A percentile compares a stretch with the other conserved stretches of the same genome.
Conservation (phyloP, 2,329 filamentous ascomycete genomes). For the Colletotrichum godetiae region DNA sequence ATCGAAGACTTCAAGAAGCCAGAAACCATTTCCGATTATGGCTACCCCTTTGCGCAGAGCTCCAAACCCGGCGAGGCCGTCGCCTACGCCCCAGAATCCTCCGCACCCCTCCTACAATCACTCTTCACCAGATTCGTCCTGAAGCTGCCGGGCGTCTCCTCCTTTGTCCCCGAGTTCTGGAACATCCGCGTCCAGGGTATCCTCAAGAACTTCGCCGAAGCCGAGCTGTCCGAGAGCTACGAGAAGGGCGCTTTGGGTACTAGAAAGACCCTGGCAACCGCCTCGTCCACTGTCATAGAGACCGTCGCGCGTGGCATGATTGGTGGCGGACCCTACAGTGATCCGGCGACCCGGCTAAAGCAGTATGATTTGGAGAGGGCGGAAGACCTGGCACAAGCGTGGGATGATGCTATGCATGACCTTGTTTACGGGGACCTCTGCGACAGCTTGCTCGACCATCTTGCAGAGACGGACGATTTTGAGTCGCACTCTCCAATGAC, state of each 20-base stretch:
- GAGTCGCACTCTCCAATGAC: constrained; percentile 72
- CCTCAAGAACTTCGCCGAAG: constrained; percentile 71
- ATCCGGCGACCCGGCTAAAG: constrained; percentile 32
- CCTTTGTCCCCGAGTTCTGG: constrained; percentile 75
- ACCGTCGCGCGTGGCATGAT: constrained; percentile 74
- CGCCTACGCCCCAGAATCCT: constrained; percentile 50
- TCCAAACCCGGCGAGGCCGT: background rate
- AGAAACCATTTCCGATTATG: constrained; percentile 73
- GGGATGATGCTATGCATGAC: constrained; percentile 74
- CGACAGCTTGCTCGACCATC: constrained; percentile 72
- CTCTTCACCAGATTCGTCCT: constrained; percentile 75
- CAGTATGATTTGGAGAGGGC: constrained; percentile 70
- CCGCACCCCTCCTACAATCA: constrained; percentile 75
- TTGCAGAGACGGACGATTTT: constrained; percentile 70
- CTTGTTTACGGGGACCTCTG: constrained; percentile 76
- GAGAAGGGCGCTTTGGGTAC: constrained; percentile 82
- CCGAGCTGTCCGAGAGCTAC: constrained; percentile 82
- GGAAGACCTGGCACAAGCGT: constrained; percentile 71
- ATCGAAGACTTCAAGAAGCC: constrained; percentile 78
- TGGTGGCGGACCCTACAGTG: constrained; percentile 63
- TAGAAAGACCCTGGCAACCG: constrained; percentile 80
- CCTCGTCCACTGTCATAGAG: constrained; percentile 76
- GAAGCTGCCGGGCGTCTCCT: constrained; percentile 72
- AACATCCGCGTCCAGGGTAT: constrained; percentile 68
- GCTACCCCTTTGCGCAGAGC: constrained; percentile 70